Conservation (phyloP, 2,329 filamentous ascomycete genomes). For the Aureobasidium sp. region DNA sequence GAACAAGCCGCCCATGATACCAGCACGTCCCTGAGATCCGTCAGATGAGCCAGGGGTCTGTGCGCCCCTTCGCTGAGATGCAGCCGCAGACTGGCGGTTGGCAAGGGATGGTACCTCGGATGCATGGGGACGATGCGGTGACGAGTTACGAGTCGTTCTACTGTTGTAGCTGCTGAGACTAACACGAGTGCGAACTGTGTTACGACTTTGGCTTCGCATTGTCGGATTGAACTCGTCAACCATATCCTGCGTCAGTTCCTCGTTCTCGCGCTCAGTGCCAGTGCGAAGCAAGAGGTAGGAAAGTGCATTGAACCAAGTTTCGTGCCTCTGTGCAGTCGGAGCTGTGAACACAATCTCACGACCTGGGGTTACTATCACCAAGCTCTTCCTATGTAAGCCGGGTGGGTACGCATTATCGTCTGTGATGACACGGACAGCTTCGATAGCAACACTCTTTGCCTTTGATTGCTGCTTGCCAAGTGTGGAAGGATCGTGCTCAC, state of each 20-base stretch:
- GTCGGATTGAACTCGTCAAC: conserved; percentile 74
- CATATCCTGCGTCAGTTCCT: conserved; percentile 50
- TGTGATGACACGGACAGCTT: conserved; percentile 81
- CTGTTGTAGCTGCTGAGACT: conserved; percentile 33
- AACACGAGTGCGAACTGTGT: conserved; percentile 37
- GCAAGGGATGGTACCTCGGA: conserved; percentile 15
- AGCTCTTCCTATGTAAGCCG: conserved; percentile 85
- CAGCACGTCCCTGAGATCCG: conserved; percentile 10
- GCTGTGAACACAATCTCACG: conserved; percentile 90
- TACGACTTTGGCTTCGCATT: conserved; percentile 41
- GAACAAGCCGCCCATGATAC: conserved; percentile 37
- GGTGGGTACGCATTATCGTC: conserved; percentile 95
- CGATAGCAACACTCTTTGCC: conserved; percentile 86
- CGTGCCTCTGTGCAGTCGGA: conserved; percentile 84
- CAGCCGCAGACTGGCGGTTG: conserved; percentile 7
- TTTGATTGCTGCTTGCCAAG: conserved; percentile 69
- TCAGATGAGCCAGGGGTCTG: conserved; percentile 1
- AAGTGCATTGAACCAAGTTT: conserved; percentile 97
- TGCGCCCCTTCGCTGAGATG: neutral
- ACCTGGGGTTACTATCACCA: conserved; percentile 82
- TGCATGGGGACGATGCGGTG: conserved; percentile 37
- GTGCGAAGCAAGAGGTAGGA: conserved; percentile 83
- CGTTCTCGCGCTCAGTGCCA: conserved; percentile 40
- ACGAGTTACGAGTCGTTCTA: conserved; percentile 52
- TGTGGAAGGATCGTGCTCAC: conserved; percentile 73